Base-by-base conservation (phyloP, 352 stramenopile species). In the Phytophthora citrophthora region DNA sequence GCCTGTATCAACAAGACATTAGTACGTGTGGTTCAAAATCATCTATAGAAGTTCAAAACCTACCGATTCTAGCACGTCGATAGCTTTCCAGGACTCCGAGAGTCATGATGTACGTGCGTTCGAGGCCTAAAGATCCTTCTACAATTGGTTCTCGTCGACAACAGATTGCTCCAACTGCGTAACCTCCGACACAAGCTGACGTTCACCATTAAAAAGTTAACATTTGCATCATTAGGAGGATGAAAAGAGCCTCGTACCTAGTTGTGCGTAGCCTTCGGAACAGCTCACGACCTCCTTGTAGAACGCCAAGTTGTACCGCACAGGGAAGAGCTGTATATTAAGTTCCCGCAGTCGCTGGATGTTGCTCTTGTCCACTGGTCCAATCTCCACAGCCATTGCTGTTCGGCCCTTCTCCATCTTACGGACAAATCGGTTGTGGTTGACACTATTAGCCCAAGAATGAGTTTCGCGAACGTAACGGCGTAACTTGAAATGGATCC, bases 61-160 rank as follows among this genome's bases (percentile, higher is more conserved):
- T 51, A 70, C 64, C 66, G 43, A 99, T 90, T 36, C 70, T 73
- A 43, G 78, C 77, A 24, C 91, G 81, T 13, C 93, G 86, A 72
- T 97, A 98, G 18, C 80, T 72, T 29, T 92, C 87, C 26, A 98
- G 66, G 10, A 98, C 89, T 20, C 88, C 94, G 2, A 99, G 79
- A 26, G 94, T 98, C 94, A 98, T 98, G 52, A 99, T 98, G 70
- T 98, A 98, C 7, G 95, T 80, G 55, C 86, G 77, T 44, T 78
- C 49, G 3, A 44, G 40, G 3, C 59, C 44, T 29, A 62, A 34
- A 2, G 54, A 31, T 41, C 48, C 51, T 52, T 43, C 39, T 45
- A 75, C 57, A 13, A 79, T 18, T 3, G 56, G 56, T 72, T 98
- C 91, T 40, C 96, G 58, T 26, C 91, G 84, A 59, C 90, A 91